A percentile compares a stretch with the other conserved stretches of the same genome.
Evolutionary conservation across 768 basidiomycete species (phyloP).

Genomic region (Leccinum disarticulatum): DNA sequence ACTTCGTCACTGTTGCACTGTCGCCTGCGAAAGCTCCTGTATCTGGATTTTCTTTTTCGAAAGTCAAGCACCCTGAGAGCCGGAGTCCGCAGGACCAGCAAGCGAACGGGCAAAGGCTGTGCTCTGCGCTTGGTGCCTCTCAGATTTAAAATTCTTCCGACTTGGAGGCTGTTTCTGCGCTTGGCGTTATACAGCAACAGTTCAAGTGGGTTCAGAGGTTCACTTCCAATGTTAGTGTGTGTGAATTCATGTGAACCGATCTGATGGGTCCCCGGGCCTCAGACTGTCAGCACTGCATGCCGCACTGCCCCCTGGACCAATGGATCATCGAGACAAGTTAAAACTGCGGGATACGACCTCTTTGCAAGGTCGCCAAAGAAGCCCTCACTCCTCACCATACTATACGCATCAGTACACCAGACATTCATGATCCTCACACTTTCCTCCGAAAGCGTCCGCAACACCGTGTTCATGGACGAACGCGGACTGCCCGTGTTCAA

Average conservation of each 20-base stretch:
- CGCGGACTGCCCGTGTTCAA: conserved; percentile 28
- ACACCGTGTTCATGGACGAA: conserved; percentile 31
- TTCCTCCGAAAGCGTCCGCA: conserved; percentile 25
- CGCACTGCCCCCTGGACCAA: not conserved
- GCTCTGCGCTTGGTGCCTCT: not conserved
- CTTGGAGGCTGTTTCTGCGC: not conserved
- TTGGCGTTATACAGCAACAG: not conserved
- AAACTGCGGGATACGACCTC: not conserved
- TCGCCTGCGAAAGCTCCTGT: not conserved
- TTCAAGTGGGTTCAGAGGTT: not conserved
- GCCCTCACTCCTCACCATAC: not conserved
- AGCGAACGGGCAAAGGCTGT: not conserved
- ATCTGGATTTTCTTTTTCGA: not conserved
- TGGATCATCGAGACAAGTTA: not conserved
- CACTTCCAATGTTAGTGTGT: not conserved
- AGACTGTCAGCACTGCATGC: not conserved
- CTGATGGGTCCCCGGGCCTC: too few species aligned
- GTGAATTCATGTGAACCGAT: not conserved
- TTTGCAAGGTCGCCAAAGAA: not conserved
- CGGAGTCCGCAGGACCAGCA: not conserved
- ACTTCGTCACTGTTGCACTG: not conserved
- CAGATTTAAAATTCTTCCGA: not conserved
- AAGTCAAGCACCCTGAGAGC: not conserved
- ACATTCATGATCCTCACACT: conserved; percentile 26
- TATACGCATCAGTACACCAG: not conserved